Base-by-base conservation (phyloP, 805 yeast genomes). In the Isabelozyma gotoi region DNA sequence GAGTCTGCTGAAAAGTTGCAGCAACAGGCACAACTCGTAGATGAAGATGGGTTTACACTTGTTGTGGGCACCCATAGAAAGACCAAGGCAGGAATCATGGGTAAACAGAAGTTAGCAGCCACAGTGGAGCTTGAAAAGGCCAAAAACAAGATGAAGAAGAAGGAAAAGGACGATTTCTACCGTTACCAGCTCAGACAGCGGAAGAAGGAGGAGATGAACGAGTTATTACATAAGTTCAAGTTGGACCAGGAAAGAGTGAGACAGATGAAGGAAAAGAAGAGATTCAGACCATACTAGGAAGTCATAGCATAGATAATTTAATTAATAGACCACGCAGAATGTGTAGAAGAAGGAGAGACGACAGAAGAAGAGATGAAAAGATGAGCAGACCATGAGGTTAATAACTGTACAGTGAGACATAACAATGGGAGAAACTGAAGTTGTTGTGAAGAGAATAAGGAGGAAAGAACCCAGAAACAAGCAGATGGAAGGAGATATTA, bases 131-230 rank as follows among this genome's bases (percentile, higher is more conserved):
- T 54, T 43, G 70, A 61, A 2, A 71, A 65, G 43, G 65, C 69
- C 12, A 63, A 68, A 46, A 67, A 73, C 41, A 85, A 79, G 63
- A 72, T 77, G 68, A 82, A 84, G 64, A 81, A 77, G 64, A 82
- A 82, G 59, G 91, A 88, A 56, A 88, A 91, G 72, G 76, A 78
- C 52, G 98, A 95, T 67, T 94, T 94, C 73, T 94, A 94, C 73
- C 77, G 96, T 56, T 94, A 91, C 80, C 99, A 94, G 71, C 80
- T 94, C 53, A 83, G 99, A 66, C 96, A 94, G 63, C 79, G 81
- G 58, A 92, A 91, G 77, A 94, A 94, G 73, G 80, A 77, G 49
- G 96, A 92, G 65, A 89, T 94, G 88, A 88, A 88, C 60, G 90
- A 88, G 42, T 72, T 94, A 59, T 73, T 94, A 59, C 73, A 66